A percentile compares a stretch with the other conserved stretches of the same genome.
Conservation (phyloP, 495 filamentous ascomycete species). For the Melanomma pulvis-pyrius region DNA sequence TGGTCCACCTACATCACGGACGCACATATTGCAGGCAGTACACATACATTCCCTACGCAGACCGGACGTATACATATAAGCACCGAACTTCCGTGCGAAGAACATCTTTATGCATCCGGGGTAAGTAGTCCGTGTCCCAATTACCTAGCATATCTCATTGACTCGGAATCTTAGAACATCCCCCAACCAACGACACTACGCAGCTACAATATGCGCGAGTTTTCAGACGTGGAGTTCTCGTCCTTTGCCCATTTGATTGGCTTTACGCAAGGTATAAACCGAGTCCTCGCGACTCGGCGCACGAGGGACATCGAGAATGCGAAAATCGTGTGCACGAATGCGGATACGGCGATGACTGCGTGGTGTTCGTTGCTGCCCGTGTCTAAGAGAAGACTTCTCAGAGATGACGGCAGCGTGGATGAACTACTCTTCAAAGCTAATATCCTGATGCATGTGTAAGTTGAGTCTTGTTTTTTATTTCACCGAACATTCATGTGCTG, state of each 20-base stretch:
- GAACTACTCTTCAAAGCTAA: slow-evolving; percentile 36
- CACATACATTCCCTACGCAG: slow-evolving; percentile 42
- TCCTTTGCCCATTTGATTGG: slow-evolving; percentile 36
- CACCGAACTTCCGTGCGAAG: slow-evolving; percentile 69
- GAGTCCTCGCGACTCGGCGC: slow-evolving; percentile 11
- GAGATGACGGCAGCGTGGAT: slow-evolving; percentile 29
- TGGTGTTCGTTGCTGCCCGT: slow-evolving; percentile 27
- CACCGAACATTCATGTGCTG: background rate
- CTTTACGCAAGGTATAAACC: slow-evolving; percentile 24
- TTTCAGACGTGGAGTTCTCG: slow-evolving; percentile 29
- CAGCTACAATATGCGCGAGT: slow-evolving; percentile 33
- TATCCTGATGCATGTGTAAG: slow-evolving; percentile 26
- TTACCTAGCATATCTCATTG: background rate
- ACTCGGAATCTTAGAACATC: slow-evolving; percentile 23
- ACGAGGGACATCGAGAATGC: slow-evolving; percentile 15
- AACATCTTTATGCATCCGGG: slow-evolving; percentile 58
- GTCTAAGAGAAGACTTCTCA: slow-evolving; percentile 27
- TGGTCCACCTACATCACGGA: slow-evolving; percentile 87
- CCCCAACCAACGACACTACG: slow-evolving; percentile 15
- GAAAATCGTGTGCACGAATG: slow-evolving; percentile 20
- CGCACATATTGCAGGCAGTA: slow-evolving; percentile 52
- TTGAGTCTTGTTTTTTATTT: background rate
- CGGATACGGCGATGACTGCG: slow-evolving; percentile 23
- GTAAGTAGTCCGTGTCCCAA: slow-evolving; percentile 9
- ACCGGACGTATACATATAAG: slow-evolving; percentile 27